Percentiles rank a stretch among this genome's conserved stretches.
Evolutionary conservation across 805 yeast genomes (phyloP).

Genomic region (Yarrowia hollandica): DNA sequence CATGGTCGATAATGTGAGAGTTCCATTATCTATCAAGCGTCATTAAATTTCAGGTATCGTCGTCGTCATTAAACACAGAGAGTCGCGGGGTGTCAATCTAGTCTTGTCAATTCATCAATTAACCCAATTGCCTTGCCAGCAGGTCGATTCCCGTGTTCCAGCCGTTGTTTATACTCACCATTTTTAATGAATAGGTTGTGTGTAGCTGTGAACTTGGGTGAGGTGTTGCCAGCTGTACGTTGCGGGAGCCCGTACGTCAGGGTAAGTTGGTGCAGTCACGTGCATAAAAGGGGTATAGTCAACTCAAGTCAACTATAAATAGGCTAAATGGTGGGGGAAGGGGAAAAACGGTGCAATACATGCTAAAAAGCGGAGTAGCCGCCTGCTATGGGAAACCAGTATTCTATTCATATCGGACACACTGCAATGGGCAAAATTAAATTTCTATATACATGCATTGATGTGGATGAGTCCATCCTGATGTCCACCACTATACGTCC

Average conservation of each 20-base stretch:
- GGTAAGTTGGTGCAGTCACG: conserved; percentile 15
- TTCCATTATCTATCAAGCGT: no score
- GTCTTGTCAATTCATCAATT: neutral
- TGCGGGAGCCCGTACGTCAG: conserved; percentile 8
- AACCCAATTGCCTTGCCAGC: neutral
- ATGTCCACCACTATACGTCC: neutral
- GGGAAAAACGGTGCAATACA: neutral
- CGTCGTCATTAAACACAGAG: neutral
- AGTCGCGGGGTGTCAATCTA: neutral
- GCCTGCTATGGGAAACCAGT: no score
- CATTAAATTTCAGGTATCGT: conserved; percentile 12
- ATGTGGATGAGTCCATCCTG: neutral
- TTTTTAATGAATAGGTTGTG: conserved; percentile 23
- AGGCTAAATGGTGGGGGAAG: neutral
- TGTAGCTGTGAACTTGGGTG: conserved; percentile 10
- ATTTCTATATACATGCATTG: conserved; percentile 12
- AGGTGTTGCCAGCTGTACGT: conserved; percentile 27
- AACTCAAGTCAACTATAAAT: conserved; percentile 3
- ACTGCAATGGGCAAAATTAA: neutral
- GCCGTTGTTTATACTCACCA: conserved; percentile 10
- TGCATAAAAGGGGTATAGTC: conserved; percentile 4
- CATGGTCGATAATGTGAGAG: no score
- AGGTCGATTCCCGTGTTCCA: neutral
- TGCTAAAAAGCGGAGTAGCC: neutral
- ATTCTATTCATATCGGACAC: no score